Conservation (phyloP, 2,329 filamentous ascomycete genomes). For the Cercospora nicotianae region DNA sequence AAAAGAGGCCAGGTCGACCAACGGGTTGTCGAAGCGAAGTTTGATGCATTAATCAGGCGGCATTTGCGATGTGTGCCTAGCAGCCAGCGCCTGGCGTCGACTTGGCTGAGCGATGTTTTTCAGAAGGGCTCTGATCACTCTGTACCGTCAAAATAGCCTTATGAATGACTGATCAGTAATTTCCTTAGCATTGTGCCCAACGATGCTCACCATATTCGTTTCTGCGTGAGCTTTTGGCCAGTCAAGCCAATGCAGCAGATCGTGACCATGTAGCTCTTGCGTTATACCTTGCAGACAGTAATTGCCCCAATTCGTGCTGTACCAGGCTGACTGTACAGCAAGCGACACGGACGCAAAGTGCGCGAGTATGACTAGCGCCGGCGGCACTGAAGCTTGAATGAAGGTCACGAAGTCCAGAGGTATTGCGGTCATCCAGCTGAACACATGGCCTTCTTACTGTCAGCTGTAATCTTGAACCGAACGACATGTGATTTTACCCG, state of each 20-base stretch:
- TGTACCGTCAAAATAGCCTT: too few relatives aligned
- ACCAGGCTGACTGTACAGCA: constrained; percentile 25
- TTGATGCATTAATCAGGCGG: too few relatives aligned
- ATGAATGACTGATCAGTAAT: too few relatives aligned
- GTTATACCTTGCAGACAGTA: constrained; percentile 28
- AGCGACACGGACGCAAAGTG: constrained; percentile 28
- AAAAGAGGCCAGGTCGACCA: too few relatives aligned
- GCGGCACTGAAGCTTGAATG: constrained; percentile 22
- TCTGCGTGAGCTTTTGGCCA: constrained; percentile 30
- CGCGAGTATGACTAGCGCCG: constrained; percentile 30
- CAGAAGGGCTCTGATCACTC: too few relatives aligned
- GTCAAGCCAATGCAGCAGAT: constrained; percentile 29
- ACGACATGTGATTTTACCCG: not conserved
- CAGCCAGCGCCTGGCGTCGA: too few relatives aligned
- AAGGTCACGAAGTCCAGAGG: constrained; percentile 21
- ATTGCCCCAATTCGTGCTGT: constrained; percentile 25
- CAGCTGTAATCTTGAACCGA: not conserved
- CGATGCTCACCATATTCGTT: constrained; percentile 15
- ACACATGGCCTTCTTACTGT: constrained; percentile 14
- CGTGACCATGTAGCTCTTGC: constrained; percentile 18
- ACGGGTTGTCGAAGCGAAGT: too few relatives aligned
- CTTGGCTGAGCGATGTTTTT: too few relatives aligned
- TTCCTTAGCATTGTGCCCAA: not conserved
- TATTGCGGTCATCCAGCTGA: constrained; percentile 22
- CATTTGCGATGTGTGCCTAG: too few relatives aligned